Conservation (phyloP, 345 rosid genomes). For the Lenwebbia sp. region DNA sequence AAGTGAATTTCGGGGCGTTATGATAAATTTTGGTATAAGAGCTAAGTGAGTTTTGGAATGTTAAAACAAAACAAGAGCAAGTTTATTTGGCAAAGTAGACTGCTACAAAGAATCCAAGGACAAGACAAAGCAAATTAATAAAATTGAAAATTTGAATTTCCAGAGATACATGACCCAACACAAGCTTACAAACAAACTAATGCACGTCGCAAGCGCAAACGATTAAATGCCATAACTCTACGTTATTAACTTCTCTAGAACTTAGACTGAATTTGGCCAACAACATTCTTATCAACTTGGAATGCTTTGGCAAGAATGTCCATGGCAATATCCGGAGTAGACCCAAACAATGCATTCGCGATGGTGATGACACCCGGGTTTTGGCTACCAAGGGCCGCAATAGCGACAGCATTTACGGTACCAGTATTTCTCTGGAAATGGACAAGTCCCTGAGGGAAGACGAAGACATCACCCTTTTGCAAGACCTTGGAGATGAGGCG, state of each 20-base stretch:
- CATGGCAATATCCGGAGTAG: background rate
- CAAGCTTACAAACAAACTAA: background rate
- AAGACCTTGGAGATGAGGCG: background rate
- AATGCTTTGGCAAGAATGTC: background rate
- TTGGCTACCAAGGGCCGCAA: background rate
- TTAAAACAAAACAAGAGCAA: background rate
- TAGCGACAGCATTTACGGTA: fast-evolving
- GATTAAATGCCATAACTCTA: background rate
- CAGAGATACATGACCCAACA: background rate
- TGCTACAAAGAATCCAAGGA: background rate
- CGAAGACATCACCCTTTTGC: background rate
- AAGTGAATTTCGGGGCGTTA: fast-evolving
- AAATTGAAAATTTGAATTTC: background rate
- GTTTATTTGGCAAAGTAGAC: background rate
- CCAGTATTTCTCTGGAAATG: background rate
- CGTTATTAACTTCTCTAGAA: background rate
- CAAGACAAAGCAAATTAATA: background rate
- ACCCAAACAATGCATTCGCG: fast-evolving
- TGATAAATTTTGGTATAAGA: background rate
- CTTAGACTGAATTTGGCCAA: background rate
- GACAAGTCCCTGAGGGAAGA: background rate
- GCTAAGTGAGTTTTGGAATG: background rate
- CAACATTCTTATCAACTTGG: background rate
- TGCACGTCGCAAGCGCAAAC: background rate
- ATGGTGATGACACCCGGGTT: fast-evolving